phyloP scores from a whole-genome alignment of 176 grass and related monocot genomes.

The Oryza coarctata region DNA sequence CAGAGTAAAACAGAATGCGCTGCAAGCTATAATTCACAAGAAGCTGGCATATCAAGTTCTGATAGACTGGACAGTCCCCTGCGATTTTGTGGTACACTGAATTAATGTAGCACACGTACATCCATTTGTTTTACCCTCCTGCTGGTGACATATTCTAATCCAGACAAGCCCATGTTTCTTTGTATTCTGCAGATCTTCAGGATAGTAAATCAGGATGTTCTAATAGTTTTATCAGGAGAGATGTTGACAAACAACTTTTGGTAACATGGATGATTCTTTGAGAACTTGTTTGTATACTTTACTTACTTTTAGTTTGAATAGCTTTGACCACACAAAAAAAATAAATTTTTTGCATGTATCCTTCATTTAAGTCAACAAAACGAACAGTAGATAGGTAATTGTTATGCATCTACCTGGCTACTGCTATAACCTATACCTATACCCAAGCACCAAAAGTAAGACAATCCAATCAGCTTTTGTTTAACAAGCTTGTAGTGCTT shows the following conservation, averaged over 20 bases:
- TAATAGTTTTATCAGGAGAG: conserved; percentile 17
- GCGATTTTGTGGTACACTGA: conserved; percentile 28
- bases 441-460: not conserved
- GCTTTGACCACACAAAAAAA: not conserved
- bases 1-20: conserved; percentile 6
- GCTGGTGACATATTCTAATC: conserved; percentile 20
- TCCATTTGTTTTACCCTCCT: conserved; percentile 3
- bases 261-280: conserved; percentile 31
- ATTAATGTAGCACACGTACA: not conserved
- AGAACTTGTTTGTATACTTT: conserved; percentile 47
- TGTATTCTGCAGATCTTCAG: conserved; percentile 28
- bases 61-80: conserved; percentile 3
- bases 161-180: conserved; percentile 15
- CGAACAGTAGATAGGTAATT: not conserved
- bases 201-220: conserved; percentile 22
- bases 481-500: not conserved
- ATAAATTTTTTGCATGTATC: not conserved
- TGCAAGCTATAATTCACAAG: conserved; percentile 13
- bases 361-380: conserved; percentile 15
- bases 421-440: not conserved
- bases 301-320: conserved; percentile 15
- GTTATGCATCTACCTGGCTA: not conserved
- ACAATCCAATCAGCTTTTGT: not conserved
- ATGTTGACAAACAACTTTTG: conserved; percentile 37
- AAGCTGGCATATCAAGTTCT: conserved; percentile 12